Percentiles rank a stretch among this genome's conserved stretches.
These are phyloP conservation scores for Tilletia horrida DNA, from an alignment of 1,284 basidiomycete species.

Conservation along the genomic window DNA sequence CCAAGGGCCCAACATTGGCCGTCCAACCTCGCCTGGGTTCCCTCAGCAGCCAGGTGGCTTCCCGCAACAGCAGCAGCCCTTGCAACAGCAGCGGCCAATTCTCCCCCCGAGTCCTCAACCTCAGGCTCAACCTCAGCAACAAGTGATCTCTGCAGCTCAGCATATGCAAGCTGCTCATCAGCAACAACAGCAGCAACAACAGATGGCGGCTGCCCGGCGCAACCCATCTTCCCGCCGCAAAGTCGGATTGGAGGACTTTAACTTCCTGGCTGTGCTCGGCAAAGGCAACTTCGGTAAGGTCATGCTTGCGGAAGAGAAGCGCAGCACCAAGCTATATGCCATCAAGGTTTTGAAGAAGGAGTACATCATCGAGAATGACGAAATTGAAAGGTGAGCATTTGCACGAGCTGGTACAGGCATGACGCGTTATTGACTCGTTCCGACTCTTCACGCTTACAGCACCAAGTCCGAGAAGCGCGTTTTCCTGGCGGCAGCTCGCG, in stretches of 20 bases:
- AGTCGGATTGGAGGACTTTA: slow-evolving; percentile 95
- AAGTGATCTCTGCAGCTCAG: neutral
- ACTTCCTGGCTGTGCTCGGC: slow-evolving; percentile 95
- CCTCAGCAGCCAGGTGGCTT: slow-evolving; percentile 27
- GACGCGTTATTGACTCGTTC: slow-evolving; percentile 20
- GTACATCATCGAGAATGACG: slow-evolving; percentile 99
- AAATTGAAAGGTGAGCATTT: slow-evolving; percentile 86
- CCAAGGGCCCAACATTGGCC: neutral
- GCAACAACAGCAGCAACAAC: slow-evolving; percentile 6
- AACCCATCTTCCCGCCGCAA: slow-evolving; percentile 65
- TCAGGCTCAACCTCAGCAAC: slow-evolving; percentile 29
- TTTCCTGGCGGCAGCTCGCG: slow-evolving; percentile 89
- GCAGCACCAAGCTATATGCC: slow-evolving; percentile 80
- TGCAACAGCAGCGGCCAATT: slow-evolving; percentile 25
- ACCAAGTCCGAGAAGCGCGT: slow-evolving; percentile 99
- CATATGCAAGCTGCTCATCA: slow-evolving; percentile 13
- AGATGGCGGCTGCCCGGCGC: neutral
- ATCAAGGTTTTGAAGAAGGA: slow-evolving; percentile 99
- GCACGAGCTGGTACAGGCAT: slow-evolving; percentile 1
- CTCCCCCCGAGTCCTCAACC: slow-evolving; percentile 21
- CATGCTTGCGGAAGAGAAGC: slow-evolving; percentile 99
- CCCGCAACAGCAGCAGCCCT: slow-evolving; percentile 20
- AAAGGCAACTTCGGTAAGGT: slow-evolving; percentile 99
- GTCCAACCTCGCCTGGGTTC: neutral
- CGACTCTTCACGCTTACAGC: slow-evolving; percentile 58